These are phyloP conservation scores for Omphalotus olearius DNA, from an alignment of 1,284 basidiomycete genomes.

Conservation along the genomic window DNA sequence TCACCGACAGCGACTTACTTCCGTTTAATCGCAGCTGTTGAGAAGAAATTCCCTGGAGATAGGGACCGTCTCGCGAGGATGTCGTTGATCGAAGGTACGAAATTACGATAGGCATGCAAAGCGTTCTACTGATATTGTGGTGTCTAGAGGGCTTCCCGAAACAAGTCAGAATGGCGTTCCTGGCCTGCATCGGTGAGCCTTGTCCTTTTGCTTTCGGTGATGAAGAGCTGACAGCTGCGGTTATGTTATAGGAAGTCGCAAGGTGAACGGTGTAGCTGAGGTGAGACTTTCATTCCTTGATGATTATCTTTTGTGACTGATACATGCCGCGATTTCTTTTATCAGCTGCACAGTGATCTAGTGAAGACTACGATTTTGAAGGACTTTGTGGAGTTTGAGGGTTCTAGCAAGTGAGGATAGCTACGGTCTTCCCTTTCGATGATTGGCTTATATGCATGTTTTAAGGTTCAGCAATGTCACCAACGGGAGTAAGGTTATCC, in stretches of 20 bases:
- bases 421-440: neutral
- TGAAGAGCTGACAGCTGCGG: neutral
- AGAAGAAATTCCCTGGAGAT: slow-evolving; percentile 85
- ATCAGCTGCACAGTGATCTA: slow-evolving; percentile 68
- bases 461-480: slow-evolving; percentile 75
- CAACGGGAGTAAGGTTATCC: slow-evolving; percentile 67
- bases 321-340: neutral
- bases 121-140: neutral
- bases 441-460: slow-evolving; percentile 1
- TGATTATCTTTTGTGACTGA: neutral
- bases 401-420: slow-evolving; percentile 61
- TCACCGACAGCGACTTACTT: slow-evolving; percentile 5
- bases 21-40: slow-evolving; percentile 58
- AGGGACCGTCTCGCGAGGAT: slow-evolving; percentile 76
- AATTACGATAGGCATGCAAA: neutral
- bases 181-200: slow-evolving; percentile 66
- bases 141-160: slow-evolving; percentile 73
- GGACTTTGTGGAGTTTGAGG: slow-evolving; percentile 88
- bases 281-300: slow-evolving; percentile 29
- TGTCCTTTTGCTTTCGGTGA: neutral
- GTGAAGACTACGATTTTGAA: slow-evolving; percentile 80
- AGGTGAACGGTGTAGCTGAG: slow-evolving; percentile 95
- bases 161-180: slow-evolving; percentile 85
- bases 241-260: slow-evolving; percentile 56
- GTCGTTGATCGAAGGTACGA: slow-evolving; percentile 82